phyloP scores from a whole-genome alignment of 371 early-diverging fungal species.

The Mortierella sp. region DNA sequence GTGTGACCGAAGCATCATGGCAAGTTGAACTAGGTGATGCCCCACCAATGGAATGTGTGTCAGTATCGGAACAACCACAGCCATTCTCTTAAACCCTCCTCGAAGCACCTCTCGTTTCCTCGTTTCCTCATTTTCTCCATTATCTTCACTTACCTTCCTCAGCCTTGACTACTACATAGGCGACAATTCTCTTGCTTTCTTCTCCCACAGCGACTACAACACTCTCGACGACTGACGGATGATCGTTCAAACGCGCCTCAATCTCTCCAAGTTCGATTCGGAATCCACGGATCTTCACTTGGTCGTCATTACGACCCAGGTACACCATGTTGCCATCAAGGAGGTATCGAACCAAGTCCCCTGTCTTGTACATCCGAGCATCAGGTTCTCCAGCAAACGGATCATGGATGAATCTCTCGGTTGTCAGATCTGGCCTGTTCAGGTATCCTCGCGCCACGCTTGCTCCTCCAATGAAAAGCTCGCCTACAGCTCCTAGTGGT shows the following conservation, averaged over 20 bases:
- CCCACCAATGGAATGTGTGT: too few species aligned
- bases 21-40: neutral
- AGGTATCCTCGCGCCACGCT: constrained; percentile 38
- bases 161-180: constrained; percentile 12
- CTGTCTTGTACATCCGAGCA: constrained; percentile 53
- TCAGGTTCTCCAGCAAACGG: constrained; percentile 4
- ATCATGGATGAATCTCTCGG: constrained; percentile 16
- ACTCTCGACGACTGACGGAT: constrained; percentile 5
- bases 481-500: constrained; percentile 38
- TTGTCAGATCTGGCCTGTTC: constrained; percentile 33
- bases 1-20: neutral
- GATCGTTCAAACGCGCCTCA: constrained; percentile 14
- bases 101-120: neutral
- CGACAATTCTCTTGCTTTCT: constrained; percentile 13
- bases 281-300: constrained; percentile 58
- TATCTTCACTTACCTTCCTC: neutral
- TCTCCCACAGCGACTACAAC: constrained; percentile 9
- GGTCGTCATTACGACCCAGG: constrained; percentile 38
- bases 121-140: neutral
- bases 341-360: constrained; percentile 51
- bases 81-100: too few species aligned
- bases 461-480: constrained; percentile 16
- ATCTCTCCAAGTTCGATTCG: constrained; percentile 59
- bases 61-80: too few species aligned
- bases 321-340: constrained; percentile 49